Evolutionary conservation across 495 filamentous ascomycete genomes (phyloP).

Genomic region (Xylaria telfairii): DNA sequence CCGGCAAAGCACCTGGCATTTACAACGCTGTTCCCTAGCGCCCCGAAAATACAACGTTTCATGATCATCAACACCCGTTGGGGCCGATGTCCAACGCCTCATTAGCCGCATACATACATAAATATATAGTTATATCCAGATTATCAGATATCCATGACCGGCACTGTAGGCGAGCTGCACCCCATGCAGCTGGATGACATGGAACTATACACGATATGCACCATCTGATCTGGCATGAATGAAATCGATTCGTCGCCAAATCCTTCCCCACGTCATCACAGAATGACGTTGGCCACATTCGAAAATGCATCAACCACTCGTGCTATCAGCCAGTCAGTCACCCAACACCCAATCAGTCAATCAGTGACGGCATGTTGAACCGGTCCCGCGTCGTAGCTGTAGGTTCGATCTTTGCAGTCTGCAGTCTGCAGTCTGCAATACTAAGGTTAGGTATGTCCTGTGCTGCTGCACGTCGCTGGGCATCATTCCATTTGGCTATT

Average conservation of each 20-base stretch:
- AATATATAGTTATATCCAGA: background rate
- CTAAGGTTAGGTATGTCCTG: background rate
- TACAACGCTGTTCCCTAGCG: background rate
- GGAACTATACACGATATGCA: background rate
- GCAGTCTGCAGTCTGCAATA: background rate
- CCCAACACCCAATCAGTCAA: background rate
- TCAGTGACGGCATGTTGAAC: slow-evolving; percentile 17
- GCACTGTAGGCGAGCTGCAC: slow-evolving; percentile 10
- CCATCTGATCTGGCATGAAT: slow-evolving; percentile 21
- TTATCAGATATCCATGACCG: background rate
- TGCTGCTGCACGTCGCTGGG: too few species aligned
- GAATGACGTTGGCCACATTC: slow-evolving; percentile 16
- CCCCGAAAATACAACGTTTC: slow-evolving; percentile 18
- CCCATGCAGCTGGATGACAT: slow-evolving; percentile 13
- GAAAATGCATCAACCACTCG: background rate
- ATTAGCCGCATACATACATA: slow-evolving; percentile 7
- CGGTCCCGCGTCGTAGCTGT: slow-evolving; percentile 2
- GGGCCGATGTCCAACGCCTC: slow-evolving; percentile 11
- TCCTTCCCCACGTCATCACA: slow-evolving; percentile 1
- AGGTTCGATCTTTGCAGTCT: background rate
- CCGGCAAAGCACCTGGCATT: background rate
- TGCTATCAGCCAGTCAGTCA: background rate
- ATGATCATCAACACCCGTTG: slow-evolving; percentile 5
- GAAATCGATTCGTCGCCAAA: slow-evolving; percentile 7
- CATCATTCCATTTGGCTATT: background rate